Evolutionary conservation across 2,329 filamentous ascomycete genomes (phyloP).

Genomic region (Chrysoporthe cubensis): DNA sequence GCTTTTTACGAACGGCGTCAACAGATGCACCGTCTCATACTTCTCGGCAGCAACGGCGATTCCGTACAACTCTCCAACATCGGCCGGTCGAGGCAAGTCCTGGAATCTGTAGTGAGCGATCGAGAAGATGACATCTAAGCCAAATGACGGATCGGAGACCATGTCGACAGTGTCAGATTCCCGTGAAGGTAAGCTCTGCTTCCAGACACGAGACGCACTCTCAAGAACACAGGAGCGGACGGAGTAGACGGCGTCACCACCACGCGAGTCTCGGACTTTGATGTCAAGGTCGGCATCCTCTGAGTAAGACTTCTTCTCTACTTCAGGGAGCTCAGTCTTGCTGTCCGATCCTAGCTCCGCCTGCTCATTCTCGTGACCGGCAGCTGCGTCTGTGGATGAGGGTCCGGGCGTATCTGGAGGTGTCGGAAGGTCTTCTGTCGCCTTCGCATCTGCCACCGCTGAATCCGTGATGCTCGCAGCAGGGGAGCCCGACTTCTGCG

Average conservation of each 20-base stretch:
- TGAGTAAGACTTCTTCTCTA: conserved; percentile 29
- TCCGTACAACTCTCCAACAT: conserved; percentile 29
- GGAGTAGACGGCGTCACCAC: conserved; percentile 24
- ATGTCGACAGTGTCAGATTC: conserved; percentile 13
- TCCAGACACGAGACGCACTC: conserved; percentile 29
- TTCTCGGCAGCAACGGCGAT: conserved; percentile 32
- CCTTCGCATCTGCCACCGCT: neutral
- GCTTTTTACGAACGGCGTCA: conserved; percentile 30
- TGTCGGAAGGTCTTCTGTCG: conserved; percentile 23
- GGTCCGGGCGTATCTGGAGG: conserved; percentile 27
- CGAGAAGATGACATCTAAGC: conserved; percentile 32
- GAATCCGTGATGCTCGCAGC: neutral
- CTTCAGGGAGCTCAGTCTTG: conserved; percentile 1
- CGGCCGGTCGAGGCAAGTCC: conserved; percentile 27
- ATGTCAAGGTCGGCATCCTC: conserved; percentile 31
- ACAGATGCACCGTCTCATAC: conserved; percentile 31
- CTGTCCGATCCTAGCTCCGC: conserved; percentile 1
- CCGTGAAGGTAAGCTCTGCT: conserved; percentile 16
- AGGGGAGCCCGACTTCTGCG: conserved; percentile 1
- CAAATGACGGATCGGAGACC: conserved; percentile 22
- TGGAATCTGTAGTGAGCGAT: conserved; percentile 35
- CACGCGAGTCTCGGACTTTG: conserved; percentile 23
- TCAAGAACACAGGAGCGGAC: conserved; percentile 29
- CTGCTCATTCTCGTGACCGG: conserved; percentile 3
- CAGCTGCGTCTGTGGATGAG: conserved; percentile 1